Conservation (phyloP, 495 filamentous ascomycete species). For the Tuber indicum region DNA sequence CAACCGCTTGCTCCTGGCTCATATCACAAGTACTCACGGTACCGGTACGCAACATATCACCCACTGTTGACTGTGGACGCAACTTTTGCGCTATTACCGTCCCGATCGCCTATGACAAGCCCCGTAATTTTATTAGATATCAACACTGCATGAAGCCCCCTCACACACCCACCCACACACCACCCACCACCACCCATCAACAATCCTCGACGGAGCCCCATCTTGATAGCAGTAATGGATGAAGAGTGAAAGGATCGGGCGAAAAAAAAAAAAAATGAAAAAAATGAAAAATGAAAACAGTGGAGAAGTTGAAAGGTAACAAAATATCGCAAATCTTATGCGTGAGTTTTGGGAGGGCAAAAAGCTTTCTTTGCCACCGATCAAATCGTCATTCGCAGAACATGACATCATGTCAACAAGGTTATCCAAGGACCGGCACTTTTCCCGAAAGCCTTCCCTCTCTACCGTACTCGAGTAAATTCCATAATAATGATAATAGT, state of each 20-base stretch:
- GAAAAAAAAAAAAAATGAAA: background rate
- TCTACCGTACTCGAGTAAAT: background rate
- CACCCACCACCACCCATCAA: background rate
- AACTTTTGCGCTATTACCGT: background rate
- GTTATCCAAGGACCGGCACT: conserved; percentile 27
- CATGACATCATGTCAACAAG: conserved; percentile 34
- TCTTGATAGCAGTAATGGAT: background rate
- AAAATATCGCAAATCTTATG: background rate
- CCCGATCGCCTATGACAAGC: background rate
- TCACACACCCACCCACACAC: background rate
- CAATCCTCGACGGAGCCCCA: background rate
- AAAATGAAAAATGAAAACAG: too few relatives aligned
- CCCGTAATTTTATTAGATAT: background rate
- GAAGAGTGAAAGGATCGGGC: background rate
- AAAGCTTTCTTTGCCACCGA: conserved; percentile 26
- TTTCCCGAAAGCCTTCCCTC: conserved; percentile 25
- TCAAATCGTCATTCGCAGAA: conserved; percentile 34
- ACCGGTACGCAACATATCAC: background rate
- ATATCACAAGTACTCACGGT: background rate
- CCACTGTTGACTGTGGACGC: background rate
- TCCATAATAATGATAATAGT: too few relatives aligned
- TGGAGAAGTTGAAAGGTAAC: background rate
- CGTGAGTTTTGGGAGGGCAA: background rate
- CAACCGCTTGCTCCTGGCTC: background rate
- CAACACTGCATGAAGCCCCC: background rate